Percentiles rank a stretch among this genome's conserved stretches.
Evolutionary conservation across 495 filamentous ascomycete genomes (phyloP).

Genomic region (Hypoxylon trugodes): DNA sequence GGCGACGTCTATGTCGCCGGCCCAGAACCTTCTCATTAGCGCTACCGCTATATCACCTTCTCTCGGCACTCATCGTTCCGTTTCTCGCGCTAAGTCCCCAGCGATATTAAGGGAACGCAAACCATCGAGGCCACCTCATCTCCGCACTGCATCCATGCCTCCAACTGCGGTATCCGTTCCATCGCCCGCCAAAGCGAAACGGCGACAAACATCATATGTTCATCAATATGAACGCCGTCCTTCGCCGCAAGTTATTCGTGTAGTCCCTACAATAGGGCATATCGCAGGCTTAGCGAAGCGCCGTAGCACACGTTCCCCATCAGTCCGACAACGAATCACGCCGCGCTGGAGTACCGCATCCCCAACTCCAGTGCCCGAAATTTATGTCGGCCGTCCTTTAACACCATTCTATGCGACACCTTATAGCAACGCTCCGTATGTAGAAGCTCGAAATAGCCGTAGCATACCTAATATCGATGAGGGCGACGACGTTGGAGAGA

Average conservation of each 20-base stretch:
- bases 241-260: constrained; percentile 46
- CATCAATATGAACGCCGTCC: constrained; percentile 47
- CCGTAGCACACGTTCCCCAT: constrained; percentile 53
- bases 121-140: constrained; percentile 49
- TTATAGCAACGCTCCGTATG: constrained; percentile 57
- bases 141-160: constrained; percentile 61
- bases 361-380: constrained; percentile 46
- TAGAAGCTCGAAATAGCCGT: constrained; percentile 26
- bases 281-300: constrained; percentile 43
- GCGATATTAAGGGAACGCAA: constrained; percentile 52
- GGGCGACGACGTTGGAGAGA: constrained; percentile 38
- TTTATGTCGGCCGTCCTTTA: constrained; percentile 44
- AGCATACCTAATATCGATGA: constrained; percentile 12
- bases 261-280: constrained; percentile 13
- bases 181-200: constrained; percentile 49
- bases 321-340: constrained; percentile 52
- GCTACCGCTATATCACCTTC: constrained; percentile 23
- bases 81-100: constrained; percentile 48
- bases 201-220: constrained; percentile 48
- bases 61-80: constrained; percentile 44
- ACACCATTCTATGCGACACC: constrained; percentile 65
- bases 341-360: constrained; percentile 55
- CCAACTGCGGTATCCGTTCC: constrained; percentile 31
- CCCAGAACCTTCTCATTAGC: constrained; percentile 46
- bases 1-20: constrained; percentile 47